Conservation (phyloP, 2,329 filamentous ascomycete genomes). For the Fusarium camptoceras region DNA sequence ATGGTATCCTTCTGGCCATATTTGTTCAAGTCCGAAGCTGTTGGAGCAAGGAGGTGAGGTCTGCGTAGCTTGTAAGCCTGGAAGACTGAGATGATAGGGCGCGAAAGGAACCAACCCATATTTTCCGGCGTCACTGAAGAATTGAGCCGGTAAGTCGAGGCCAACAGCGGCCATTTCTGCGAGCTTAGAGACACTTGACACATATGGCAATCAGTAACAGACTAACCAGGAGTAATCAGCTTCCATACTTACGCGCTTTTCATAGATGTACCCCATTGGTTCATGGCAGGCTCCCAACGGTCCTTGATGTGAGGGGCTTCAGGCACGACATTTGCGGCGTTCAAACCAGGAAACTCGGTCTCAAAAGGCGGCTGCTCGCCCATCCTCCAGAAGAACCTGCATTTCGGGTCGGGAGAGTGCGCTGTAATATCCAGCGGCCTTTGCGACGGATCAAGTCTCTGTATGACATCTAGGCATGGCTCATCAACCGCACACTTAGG, state of each 20-base stretch:
- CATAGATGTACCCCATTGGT: slow-evolving; percentile 69
- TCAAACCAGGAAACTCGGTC: slow-evolving; percentile 67
- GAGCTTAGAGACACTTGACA: slow-evolving; percentile 64
- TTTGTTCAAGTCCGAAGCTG: slow-evolving; percentile 67
- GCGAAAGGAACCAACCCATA: slow-evolving; percentile 60
- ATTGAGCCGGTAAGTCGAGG: slow-evolving; percentile 63
- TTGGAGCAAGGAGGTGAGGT: slow-evolving; percentile 71
- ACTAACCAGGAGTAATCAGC: not conserved
- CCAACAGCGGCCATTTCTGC: slow-evolving; percentile 70
- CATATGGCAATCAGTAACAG: not conserved
- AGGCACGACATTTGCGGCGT: slow-evolving; percentile 67
- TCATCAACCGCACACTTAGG: slow-evolving; percentile 72
- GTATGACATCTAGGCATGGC: slow-evolving; percentile 68
- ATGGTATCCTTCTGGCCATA: slow-evolving; percentile 68
- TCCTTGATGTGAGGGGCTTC: slow-evolving; percentile 60
- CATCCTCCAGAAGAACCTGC: slow-evolving; percentile 73
- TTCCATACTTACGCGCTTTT: slow-evolving; percentile 64
- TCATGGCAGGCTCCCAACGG: slow-evolving; percentile 66
- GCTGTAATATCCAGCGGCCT: slow-evolving; percentile 68
- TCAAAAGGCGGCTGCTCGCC: slow-evolving; percentile 64
- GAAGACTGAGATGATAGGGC: not conserved
- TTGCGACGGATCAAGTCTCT: slow-evolving; percentile 65
- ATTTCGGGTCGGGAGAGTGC: slow-evolving; percentile 70
- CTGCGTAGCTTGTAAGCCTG: slow-evolving; percentile 46
- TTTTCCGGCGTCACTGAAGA: slow-evolving; percentile 65